Evolutionary conservation across 2,329 filamentous ascomycete species (phyloP).

Genomic region (Botrytis aclada): DNA sequence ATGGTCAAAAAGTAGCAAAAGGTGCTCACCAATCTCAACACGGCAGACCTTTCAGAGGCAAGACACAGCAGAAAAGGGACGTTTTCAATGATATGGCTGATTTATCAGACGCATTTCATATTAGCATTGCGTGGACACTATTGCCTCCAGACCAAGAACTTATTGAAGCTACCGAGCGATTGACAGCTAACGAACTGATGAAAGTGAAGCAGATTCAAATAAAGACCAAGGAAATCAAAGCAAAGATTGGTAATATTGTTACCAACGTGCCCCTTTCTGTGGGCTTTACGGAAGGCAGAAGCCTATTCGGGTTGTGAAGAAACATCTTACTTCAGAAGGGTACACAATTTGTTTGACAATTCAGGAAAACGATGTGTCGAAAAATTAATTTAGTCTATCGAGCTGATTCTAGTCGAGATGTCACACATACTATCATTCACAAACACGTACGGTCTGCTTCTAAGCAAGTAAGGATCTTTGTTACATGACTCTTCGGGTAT

Average conservation of each 20-base stretch:
- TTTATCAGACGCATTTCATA: conserved; percentile 66
- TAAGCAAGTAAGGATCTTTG: too few relatives aligned
- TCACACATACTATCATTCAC: neutral
- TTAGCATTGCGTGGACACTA: conserved; percentile 86
- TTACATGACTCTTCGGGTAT: neutral
- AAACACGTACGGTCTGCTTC: neutral
- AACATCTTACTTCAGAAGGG: neutral
- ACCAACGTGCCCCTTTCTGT: conserved; percentile 46
- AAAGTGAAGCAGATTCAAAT: conserved; percentile 44
- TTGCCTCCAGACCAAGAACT: conserved; percentile 48
- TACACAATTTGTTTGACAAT: neutral
- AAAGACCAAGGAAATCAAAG: conserved; percentile 61
- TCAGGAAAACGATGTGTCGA: neutral
- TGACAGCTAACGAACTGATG: conserved; percentile 12
- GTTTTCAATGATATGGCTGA: conserved; percentile 37
- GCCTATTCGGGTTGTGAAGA: conserved; percentile 31
- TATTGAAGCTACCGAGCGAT: conserved; percentile 38
- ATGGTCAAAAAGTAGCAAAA: neutral
- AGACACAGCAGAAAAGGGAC: conserved; percentile 20
- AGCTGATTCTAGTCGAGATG: neutral
- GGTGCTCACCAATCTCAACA: neutral
- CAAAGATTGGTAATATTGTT: conserved; percentile 71
- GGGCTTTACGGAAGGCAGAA: conserved; percentile 23
- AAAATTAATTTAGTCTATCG: neutral
- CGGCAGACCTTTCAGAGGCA: neutral